Conservation (phyloP, 164 flowering plant species). For the Umbilicus rupestris region DNA sequence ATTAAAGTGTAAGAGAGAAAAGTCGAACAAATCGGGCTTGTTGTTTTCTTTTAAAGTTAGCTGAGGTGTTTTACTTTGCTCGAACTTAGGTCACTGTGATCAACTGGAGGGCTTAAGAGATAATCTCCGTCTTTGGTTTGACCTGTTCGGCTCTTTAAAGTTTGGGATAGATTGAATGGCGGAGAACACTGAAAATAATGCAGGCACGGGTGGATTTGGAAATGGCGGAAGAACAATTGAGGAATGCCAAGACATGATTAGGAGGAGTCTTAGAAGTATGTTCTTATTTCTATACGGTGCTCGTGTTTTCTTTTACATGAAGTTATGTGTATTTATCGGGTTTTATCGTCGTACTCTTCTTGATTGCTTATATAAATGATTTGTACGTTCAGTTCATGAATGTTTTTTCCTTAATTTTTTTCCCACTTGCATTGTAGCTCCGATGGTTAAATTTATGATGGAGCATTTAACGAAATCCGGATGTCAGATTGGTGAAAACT, state of each 20-base stretch:
- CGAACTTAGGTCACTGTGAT: background rate
- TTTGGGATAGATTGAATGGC: conserved; percentile 14
- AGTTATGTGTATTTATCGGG: background rate
- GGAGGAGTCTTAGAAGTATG: conserved; percentile 56
- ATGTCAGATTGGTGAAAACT: conserved; percentile 44
- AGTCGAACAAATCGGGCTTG: too few species aligned
- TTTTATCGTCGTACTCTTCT: background rate
- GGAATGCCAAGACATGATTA: conserved; percentile 72
- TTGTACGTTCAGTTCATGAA: conserved; percentile 8
- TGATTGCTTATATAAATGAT: background rate
- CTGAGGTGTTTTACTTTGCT: background rate
- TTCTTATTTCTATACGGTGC: background rate
- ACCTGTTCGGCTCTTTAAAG: background rate
- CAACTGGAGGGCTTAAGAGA: background rate
- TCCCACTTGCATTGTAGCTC: conserved; percentile 32
- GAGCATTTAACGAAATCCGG: conserved; percentile 79
- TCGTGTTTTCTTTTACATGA: background rate
- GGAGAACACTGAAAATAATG: conserved; percentile 14
- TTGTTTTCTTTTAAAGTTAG: background rate
- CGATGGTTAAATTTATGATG: conserved; percentile 66
- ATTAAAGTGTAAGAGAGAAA: too few species aligned
- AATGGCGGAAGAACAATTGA: conserved; percentile 36
- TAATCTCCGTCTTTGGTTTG: background rate
- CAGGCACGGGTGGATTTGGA: conserved; percentile 12
- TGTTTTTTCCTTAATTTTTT: background rate